Conservation (phyloP, 2,329 filamentous ascomycete species). For the Colletotrichum abscissum region DNA sequence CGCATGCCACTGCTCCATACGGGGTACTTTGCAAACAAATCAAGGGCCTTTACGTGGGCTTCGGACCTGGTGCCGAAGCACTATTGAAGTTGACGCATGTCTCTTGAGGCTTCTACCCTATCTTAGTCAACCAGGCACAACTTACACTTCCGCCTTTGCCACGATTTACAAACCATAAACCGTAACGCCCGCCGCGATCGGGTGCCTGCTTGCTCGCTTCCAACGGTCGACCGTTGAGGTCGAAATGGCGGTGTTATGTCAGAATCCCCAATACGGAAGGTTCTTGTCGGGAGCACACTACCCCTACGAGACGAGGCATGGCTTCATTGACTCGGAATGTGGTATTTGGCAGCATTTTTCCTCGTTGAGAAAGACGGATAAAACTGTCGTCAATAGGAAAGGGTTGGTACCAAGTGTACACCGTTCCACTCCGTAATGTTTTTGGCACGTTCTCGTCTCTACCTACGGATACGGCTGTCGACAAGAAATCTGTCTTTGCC, state of each 20-base stretch:
- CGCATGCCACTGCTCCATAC: background rate
- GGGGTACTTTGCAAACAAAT: conserved; percentile 2
- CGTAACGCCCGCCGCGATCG: conserved; percentile 7
- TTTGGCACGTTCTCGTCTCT: background rate
- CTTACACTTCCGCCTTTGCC: conserved; percentile 3
- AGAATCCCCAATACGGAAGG: background rate
- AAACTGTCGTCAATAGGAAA: background rate
- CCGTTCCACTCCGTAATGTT: background rate
- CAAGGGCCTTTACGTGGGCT: conserved; percentile 5
- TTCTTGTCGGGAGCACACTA: background rate
- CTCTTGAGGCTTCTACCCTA: conserved; percentile 2
- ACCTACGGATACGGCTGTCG: background rate
- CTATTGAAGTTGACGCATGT: conserved; percentile 7
- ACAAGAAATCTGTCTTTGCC: background rate
- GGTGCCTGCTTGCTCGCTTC: background rate
- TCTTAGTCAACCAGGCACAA: conserved; percentile 12
- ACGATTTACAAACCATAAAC: background rate
- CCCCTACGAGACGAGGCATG: background rate
- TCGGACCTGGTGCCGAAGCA: conserved; percentile 3
- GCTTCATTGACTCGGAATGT: background rate
- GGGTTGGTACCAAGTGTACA: background rate
- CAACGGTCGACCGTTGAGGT: background rate
- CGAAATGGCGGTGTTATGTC: background rate
- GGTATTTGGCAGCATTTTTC: background rate
- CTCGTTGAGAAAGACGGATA: background rate